Base-by-base conservation (phyloP, 2,329 filamentous ascomycete genomes). In the Parafenestella ontariensis region DNA sequence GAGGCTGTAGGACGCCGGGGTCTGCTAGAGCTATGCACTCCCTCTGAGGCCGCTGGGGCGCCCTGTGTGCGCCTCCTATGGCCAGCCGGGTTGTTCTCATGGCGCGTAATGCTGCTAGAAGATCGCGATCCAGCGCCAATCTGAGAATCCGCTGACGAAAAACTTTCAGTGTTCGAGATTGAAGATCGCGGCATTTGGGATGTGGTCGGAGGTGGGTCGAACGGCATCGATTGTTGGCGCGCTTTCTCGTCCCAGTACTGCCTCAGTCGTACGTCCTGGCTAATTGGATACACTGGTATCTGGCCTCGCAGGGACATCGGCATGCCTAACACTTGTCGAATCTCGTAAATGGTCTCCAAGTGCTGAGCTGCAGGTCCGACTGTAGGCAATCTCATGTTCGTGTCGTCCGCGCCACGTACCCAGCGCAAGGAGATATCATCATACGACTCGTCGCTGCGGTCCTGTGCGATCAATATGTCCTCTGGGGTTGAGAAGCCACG, bases 361-460 rank as follows among this genome's bases (percentile, higher is more conserved):
- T 68, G 64, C 1, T 50, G 34, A 5, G 26, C 41, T 7, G 61
- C 52, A 2, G 53, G 51, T 2, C 63, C 66, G 2, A 28, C 28
- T 2, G 62, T 15, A 7, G 28, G 26, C 6, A 43, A 24, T 5
- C 21, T 51, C 5, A 52, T 36, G 17, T 18, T 39, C 0, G 9
- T 7, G 17, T 68, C 57, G 3, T 56, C 29, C 3, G 43, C 8
- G 10, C 61, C 61, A 36, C 55, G 58, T 1, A 62, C 26, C 64
- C 61, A 69, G n/a, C 54, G 47, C 18, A 69, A 8, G 0, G 29
- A 50, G 10, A 69, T 65, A 5, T 61, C 49, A 3, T 61, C 33
- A 17, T 48, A 60, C 1, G 28, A 13, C 9, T 52, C 58, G 1
- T 60, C 47, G 21, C 49, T 41, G 7, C 21, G 28, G 15, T 65